Conservation (phyloP, 257 asterid genomes). For the Paraleonurus japonicus region DNA sequence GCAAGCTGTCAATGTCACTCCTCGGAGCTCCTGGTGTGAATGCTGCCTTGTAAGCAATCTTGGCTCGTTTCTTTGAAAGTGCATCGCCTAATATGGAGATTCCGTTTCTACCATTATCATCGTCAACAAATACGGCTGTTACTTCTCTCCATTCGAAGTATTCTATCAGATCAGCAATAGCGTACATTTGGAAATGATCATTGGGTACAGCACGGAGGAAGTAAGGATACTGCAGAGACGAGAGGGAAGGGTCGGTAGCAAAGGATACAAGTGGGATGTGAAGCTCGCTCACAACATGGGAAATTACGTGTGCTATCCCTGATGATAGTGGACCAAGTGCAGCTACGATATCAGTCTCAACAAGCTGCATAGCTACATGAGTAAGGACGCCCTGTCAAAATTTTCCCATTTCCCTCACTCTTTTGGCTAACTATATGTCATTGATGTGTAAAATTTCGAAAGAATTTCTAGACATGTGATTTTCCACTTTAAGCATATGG, state of each 20-base stretch:
- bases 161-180: constrained; percentile 54
- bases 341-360: constrained; percentile 49
- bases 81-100: constrained; percentile 64
- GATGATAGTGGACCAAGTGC: constrained; percentile 77
- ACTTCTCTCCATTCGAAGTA: constrained; percentile 69
- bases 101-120: constrained; percentile 70
- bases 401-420: constrained; percentile 12
- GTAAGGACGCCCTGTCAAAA: constrained; percentile 33
- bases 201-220: constrained; percentile 50
- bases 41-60: constrained; percentile 63
- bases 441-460: background rate
- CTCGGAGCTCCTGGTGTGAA: constrained; percentile 48
- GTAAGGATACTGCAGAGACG: constrained; percentile 63
- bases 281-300: constrained; percentile 57
- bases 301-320: constrained; percentile 66
- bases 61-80: constrained; percentile 54
- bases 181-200: constrained; percentile 66
- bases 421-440: constrained; percentile 2
- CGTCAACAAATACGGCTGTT: constrained; percentile 61
- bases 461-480: background rate
- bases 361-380: constrained; percentile 65
- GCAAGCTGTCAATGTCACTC: constrained; percentile 43
- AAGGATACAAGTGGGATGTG: constrained; percentile 67
- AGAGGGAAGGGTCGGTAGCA: constrained; percentile 73
- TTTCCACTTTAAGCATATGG: background rate